Evolutionary conservation across 129 eudicot genomes (phyloP).

Genomic region (Escallonia rubra): DNA sequence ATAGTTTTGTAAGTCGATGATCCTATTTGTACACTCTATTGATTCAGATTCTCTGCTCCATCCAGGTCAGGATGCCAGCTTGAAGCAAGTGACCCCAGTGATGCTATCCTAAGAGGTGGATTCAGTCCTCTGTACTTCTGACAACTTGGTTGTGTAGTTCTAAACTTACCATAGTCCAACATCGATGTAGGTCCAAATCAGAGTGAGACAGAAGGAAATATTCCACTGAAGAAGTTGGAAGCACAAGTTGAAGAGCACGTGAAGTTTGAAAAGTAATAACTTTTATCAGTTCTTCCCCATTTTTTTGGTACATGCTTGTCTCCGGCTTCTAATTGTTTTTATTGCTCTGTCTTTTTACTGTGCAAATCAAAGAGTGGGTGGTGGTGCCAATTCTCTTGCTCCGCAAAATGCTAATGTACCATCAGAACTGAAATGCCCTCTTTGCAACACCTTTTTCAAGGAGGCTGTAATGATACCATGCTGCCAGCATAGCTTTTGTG

Average conservation of each 20-base stretch:
- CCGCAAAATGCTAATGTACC: constrained; percentile 48
- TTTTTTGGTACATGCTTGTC: constrained; percentile 1
- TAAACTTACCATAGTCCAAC: constrained; percentile 14
- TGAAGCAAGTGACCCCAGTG: constrained; percentile 39
- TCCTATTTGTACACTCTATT: neutral
- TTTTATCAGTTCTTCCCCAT: neutral
- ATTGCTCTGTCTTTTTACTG: neutral
- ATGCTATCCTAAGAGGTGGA: constrained; percentile 51
- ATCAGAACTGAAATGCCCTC: constrained; percentile 73
- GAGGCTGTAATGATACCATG: constrained; percentile 99
- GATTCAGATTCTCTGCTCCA: constrained; percentile 12
- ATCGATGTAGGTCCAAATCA: constrained; percentile 28
- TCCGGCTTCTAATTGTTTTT: neutral
- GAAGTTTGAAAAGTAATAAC: constrained; percentile 41
- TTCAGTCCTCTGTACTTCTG: constrained; percentile 8
- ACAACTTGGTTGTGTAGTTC: constrained; percentile 8
- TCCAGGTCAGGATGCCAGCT: constrained; percentile 38
- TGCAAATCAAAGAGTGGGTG: constrained; percentile 25
- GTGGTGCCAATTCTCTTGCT: constrained; percentile 26
- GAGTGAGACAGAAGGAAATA: constrained; percentile 31
- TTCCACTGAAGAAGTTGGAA: constrained; percentile 26
- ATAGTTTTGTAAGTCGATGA: too few relatives aligned
- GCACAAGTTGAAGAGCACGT: constrained; percentile 36
- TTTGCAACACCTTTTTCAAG: constrained; percentile 70
- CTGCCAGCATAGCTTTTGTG: constrained; percentile 93